Evolutionary conservation across 179 eudicot genomes (phyloP).

Genomic region (Corrigiola litoralis): DNA sequence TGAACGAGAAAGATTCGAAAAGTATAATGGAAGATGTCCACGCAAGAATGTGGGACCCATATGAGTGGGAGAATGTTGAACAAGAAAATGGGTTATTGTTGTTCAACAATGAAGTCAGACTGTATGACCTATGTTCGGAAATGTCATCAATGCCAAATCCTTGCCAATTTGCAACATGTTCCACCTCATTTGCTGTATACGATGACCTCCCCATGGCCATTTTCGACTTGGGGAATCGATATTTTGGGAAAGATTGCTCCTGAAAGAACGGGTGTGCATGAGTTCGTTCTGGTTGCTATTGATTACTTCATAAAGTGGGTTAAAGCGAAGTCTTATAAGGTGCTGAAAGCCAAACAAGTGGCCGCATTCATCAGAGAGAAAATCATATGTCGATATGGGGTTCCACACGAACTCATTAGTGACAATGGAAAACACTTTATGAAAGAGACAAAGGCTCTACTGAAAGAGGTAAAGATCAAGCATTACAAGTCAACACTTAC

Average conservation of each 20-base stretch:
- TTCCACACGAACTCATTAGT: not conserved
- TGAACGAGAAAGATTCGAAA: not conserved
- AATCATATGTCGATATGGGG: constrained; percentile 11
- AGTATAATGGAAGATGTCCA: not conserved
- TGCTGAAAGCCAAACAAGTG: not conserved
- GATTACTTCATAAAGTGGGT: constrained; percentile 16
- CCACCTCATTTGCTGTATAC: not conserved
- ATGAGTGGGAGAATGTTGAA: not conserved
- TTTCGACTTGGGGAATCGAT: constrained; percentile 19
- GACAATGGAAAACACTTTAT: not conserved
- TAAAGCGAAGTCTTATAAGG: not conserved
- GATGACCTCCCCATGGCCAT: constrained; percentile 6
- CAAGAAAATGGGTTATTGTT: not conserved
- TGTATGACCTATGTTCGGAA: not conserved
- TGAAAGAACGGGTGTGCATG: not conserved
- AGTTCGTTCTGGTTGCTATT: constrained; percentile 2
- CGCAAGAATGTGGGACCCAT: not conserved
- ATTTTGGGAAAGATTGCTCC: not conserved
- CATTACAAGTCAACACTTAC: not conserved
- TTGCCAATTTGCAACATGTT: not conserved
- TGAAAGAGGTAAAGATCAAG: not conserved
- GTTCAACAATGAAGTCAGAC: not conserved
- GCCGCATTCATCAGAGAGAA: not conserved
- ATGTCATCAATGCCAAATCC: not conserved
- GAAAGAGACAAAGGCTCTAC: fast-evolving